Percentiles rank a stretch among this genome's conserved stretches.
These are phyloP conservation scores for Eucalyptus cladocalyx DNA, from an alignment of 345 rosid species.

Conservation along the genomic window DNA sequence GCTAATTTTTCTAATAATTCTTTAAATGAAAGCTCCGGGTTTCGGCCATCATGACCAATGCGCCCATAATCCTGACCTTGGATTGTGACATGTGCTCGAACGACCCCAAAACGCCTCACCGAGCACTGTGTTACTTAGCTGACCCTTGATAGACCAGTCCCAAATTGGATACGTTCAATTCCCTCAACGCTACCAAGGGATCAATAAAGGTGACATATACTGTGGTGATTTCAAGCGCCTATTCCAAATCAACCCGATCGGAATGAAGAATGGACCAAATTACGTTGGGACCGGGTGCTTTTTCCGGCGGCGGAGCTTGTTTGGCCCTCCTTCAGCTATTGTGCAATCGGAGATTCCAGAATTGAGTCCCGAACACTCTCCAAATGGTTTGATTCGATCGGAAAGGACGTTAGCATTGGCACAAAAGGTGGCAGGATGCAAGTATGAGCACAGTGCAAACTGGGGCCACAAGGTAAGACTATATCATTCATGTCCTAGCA, in stretches of 20 bases:
- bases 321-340: conserved; percentile 22
- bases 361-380: conserved; percentile 6
- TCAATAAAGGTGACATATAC: conserved; percentile 48
- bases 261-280: conserved; percentile 34
- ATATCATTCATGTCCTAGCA: background rate
- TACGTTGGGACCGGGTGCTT: conserved; percentile 57
- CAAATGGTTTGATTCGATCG: conserved; percentile 10
- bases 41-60: conserved; percentile 55
- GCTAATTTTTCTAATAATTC: background rate
- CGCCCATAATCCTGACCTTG: conserved; percentile 49
- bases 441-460: conserved; percentile 31
- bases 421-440: conserved; percentile 34
- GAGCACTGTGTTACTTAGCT: conserved; percentile 35
- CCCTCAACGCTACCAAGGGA: conserved; percentile 48
- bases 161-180: conserved; percentile 42
- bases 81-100: conserved; percentile 87
- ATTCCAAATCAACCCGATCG: conserved; percentile 24
- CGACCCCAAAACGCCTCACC: conserved; percentile 38
- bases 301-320: conserved; percentile 40
- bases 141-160: conserved; percentile 10
- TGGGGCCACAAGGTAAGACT: conserved; percentile 61
- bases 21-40: conserved; percentile 46
- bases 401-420: conserved; percentile 19
- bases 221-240: conserved; percentile 18
- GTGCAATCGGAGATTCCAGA: conserved; percentile 18